Evolutionary conservation across 1,284 basidiomycete genomes (phyloP).

Genomic region (Volvariella volvacea): DNA sequence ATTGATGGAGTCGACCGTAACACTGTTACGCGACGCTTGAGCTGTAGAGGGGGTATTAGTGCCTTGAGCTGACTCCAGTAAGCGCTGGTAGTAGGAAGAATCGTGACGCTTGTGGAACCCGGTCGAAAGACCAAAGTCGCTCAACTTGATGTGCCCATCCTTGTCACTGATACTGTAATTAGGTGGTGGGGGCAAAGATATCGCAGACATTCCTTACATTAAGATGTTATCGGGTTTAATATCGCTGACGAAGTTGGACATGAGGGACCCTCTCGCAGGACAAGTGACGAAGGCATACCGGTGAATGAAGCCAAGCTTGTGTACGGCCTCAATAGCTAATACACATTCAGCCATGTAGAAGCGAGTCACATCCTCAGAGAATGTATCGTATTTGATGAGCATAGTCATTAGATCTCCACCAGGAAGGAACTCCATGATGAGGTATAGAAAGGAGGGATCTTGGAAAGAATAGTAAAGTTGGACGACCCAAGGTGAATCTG

Average conservation of each 20-base stretch:
- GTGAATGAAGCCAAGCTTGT: constrained; percentile 91
- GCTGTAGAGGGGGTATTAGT: constrained; percentile 24
- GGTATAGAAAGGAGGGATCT: constrained; percentile 88
- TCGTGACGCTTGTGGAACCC: constrained; percentile 95
- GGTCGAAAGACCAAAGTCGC: constrained; percentile 92
- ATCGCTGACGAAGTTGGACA: constrained; percentile 49
- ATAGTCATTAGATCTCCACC: constrained; percentile 99
- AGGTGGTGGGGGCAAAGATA: background rate
- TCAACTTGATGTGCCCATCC: constrained; percentile 90
- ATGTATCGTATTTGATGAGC: constrained; percentile 99
- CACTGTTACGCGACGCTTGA: constrained; percentile 61
- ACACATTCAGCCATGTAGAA: constrained; percentile 97
- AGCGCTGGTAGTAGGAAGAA: constrained; percentile 82
- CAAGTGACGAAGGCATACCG: constrained; percentile 54
- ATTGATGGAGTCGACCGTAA: constrained; percentile 87
- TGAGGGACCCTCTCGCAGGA: too few species aligned
- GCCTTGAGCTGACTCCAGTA: constrained; percentile 45
- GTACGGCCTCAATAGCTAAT: constrained; percentile 86
- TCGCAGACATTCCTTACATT: constrained; percentile 26
- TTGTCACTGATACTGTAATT: constrained; percentile 75
- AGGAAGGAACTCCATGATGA: constrained; percentile 99
- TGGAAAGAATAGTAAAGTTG: constrained; percentile 99
- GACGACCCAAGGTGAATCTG: constrained; percentile 96
- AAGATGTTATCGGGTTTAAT: constrained; percentile 96
- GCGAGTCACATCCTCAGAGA: constrained; percentile 96